Percentiles rank a stretch among this genome's conserved stretches.
These are phyloP conservation scores for Leccinum pseudoinsigne DNA, from an alignment of 1,284 basidiomycete genomes.

Conservation along the genomic window DNA sequence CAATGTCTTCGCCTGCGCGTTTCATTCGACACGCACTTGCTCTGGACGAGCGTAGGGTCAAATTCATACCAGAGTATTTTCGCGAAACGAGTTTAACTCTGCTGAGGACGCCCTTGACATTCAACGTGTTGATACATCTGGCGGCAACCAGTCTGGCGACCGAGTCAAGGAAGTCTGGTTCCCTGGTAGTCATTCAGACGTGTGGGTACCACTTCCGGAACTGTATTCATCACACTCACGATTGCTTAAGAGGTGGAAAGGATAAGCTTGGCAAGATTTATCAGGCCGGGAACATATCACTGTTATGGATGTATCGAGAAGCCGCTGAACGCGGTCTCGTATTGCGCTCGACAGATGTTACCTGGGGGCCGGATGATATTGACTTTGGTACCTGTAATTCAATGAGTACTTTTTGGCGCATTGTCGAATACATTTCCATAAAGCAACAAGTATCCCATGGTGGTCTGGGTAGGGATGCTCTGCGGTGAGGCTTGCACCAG, in stretches of 20 bases:
- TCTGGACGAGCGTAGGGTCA: slow-evolving; percentile 37
- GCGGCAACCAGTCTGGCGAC: background rate
- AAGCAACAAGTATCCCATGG: background rate
- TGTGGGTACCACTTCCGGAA: slow-evolving; percentile 16
- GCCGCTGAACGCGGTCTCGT: slow-evolving; percentile 12
- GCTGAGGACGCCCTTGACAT: background rate
- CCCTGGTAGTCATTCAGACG: slow-evolving; percentile 27
- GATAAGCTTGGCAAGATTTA: background rate
- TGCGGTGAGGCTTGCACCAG: background rate
- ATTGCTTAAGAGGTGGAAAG: slow-evolving; percentile 11
- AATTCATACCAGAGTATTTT: slow-evolving; percentile 39
- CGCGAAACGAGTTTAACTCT: slow-evolving; percentile 25
- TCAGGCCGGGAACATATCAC: slow-evolving; percentile 17
- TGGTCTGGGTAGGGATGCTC: background rate
- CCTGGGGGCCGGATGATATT: slow-evolving; percentile 16
- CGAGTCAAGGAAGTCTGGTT: slow-evolving; percentile 30
- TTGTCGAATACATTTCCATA: slow-evolving; percentile 18
- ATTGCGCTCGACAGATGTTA: slow-evolving; percentile 14
- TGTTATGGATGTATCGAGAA: slow-evolving; percentile 23
- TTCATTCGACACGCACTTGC: slow-evolving; percentile 39
- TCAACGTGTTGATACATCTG: background rate
- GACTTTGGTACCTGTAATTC: slow-evolving; percentile 19
- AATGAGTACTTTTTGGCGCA: slow-evolving; percentile 13
- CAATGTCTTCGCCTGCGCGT: slow-evolving; percentile 20
- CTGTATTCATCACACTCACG: background rate